Evolutionary conservation across 2,329 filamentous ascomycete species (phyloP), one percentile per base, ranked within the genome.

Genomic region (Botrytis porri): DNA sequence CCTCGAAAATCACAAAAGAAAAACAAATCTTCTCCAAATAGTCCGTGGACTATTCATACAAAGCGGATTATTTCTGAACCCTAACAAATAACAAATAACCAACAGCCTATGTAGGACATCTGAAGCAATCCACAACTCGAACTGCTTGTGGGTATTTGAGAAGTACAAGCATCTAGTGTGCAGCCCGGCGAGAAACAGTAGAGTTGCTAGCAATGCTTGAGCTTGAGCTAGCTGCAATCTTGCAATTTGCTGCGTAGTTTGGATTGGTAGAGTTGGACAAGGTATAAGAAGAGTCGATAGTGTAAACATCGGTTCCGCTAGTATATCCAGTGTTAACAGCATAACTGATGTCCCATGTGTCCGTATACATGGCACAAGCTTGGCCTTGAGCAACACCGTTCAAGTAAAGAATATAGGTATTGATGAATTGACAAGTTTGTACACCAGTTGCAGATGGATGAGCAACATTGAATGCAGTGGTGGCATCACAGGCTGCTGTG

Each of bases 351-450:
- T 69, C 65, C 65, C 65, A 69, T 32, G 65, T 32, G 22, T 69
- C 48, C 8, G 65, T 57, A 20, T 69, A 69, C 65, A 69, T 57
- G 1, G 48, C 48, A 39, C 65, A 69, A 32, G 65, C 25, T 69
- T 69, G 65, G 39, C 65, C 65, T 69, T 69, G 65, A 39, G 65
- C 48, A 41, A 57, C 65, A 39, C 35, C 65, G 29, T 69, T 57
- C 35, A 57, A 57, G 35, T 69, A 69, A 41, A 69, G 65, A 14
- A 69, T 54, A 25, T 69, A 69, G 18, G 65, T 69, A 41, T 69
- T 69, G 35, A 69, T 57, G 35, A 69, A 69, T 69, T 69, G 65
- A 57, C 65, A 69, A 57, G 48, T 69, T 35, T 69, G 37, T 32
- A 51, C 7, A 22, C 25, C 48, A 69, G 9, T 41, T 57, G 48